phyloP scores from a whole-genome alignment of 176 grass and related monocot genomes.

The Musa schizocarpa region DNA sequence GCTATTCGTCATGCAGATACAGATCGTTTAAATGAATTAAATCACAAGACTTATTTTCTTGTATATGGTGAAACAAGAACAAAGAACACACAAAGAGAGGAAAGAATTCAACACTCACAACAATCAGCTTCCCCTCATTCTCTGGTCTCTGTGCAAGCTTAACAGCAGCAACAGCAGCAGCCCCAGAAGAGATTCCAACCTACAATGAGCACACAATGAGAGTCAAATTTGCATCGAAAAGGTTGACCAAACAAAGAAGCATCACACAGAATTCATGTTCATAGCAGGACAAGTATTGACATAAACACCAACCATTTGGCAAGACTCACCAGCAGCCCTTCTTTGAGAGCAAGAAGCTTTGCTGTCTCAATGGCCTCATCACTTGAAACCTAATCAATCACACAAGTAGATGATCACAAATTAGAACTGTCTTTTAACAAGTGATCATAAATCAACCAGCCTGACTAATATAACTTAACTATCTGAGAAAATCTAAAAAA shows the following conservation, averaged over 20 bases:
- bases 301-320: no score
- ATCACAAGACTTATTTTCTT: no score
- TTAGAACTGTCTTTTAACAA: neutral
- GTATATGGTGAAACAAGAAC: neutral
- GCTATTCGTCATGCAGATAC: no score
- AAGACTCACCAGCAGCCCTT: constrained; percentile 12
- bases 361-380: constrained; percentile 19
- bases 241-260: neutral
- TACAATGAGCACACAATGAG: neutral
- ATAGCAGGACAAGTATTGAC: neutral
- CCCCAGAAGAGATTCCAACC: constrained; percentile 20
- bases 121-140: constrained; percentile 18
- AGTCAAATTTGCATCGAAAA: neutral
- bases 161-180: constrained; percentile 6
- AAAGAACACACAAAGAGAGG: neutral
- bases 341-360: constrained; percentile 21
- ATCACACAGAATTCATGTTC: neutral
- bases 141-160: constrained; percentile 15
- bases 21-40: no score
- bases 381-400: constrained; percentile 8
- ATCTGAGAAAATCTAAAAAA: neutral
- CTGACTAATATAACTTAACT: neutral
- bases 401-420: neutral
- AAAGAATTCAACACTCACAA: neutral
- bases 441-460: neutral